Conservation (phyloP, 495 filamentous ascomycete genomes). For the Acidiella bohemica region DNA sequence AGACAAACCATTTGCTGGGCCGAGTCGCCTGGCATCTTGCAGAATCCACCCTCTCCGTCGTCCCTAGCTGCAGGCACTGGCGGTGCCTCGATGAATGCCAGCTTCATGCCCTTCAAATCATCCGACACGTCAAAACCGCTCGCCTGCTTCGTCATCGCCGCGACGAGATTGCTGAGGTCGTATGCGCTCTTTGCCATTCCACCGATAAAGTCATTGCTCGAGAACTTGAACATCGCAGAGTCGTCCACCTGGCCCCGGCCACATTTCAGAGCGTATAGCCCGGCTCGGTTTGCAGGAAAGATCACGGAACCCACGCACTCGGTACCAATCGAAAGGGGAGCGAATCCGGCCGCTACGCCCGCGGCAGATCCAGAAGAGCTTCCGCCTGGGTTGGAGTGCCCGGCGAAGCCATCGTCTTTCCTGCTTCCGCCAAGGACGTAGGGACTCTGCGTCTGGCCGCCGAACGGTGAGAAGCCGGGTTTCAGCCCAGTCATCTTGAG, state of each 20-base stretch:
- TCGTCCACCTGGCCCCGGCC: slow-evolving; percentile 22
- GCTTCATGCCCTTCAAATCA: slow-evolving; percentile 2
- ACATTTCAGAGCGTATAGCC: slow-evolving; percentile 24
- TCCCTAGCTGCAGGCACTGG: too few relatives aligned
- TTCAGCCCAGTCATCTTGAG: slow-evolving; percentile 19
- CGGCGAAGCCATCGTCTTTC: slow-evolving; percentile 13
- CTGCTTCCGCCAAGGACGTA: slow-evolving; percentile 30
- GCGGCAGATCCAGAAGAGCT: slow-evolving; percentile 25
- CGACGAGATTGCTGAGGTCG: slow-evolving; percentile 23
- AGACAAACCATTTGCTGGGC: too few relatives aligned
- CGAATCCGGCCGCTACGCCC: slow-evolving; percentile 24
- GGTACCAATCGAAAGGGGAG: slow-evolving; percentile 23
- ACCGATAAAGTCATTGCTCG: slow-evolving; percentile 23
- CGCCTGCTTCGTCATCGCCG: slow-evolving; percentile 17
- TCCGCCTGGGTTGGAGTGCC: slow-evolving; percentile 20
- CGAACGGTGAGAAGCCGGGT: slow-evolving; percentile 25
- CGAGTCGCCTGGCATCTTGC: too few relatives aligned
- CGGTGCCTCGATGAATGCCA: slow-evolving; percentile 4
- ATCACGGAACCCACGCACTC: slow-evolving; percentile 25
- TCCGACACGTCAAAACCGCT: slow-evolving; percentile 1
- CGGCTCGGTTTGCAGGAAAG: slow-evolving; percentile 25
- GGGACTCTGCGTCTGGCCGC: slow-evolving; percentile 25
- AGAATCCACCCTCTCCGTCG: too few relatives aligned
- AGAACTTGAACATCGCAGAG: slow-evolving; percentile 21
- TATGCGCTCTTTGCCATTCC: slow-evolving; percentile 26